phyloP scores from a whole-genome alignment of 208 protist genomes.

The Trypanosomatidae sp. region DNA sequence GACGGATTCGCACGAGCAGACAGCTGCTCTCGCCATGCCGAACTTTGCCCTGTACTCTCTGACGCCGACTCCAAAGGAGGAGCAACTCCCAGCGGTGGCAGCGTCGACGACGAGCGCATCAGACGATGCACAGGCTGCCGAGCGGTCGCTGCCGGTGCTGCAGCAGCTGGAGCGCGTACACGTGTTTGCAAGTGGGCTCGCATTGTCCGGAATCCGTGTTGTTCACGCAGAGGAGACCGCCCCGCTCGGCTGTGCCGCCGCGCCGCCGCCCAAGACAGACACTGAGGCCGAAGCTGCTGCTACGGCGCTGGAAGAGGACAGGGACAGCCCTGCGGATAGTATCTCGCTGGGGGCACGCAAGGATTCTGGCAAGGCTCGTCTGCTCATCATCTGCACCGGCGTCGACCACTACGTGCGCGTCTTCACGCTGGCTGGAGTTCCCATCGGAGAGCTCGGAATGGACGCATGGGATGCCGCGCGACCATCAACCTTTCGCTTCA shows the following conservation, averaged over 20 bases:
- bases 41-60: constrained; percentile 38
- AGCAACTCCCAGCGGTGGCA: constrained; percentile 8
- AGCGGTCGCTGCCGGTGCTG: constrained; percentile 33
- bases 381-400: constrained; percentile 67
- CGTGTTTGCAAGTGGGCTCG: constrained; percentile 44
- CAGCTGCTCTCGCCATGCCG: constrained; percentile 27
- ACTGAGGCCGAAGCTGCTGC: background rate
- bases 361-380: background rate
- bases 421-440: constrained; percentile 62
- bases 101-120: background rate
- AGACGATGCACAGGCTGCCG: constrained; percentile 2
- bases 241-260: background rate
- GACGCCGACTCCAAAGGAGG: background rate
- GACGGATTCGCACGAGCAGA: constrained; percentile 26
- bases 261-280: background rate
- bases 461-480: constrained; percentile 45
- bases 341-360: background rate
- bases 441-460: constrained; percentile 81
- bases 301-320: background rate
- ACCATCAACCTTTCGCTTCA: constrained; percentile 47
- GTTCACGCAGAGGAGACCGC: constrained; percentile 19
- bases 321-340: too few species aligned
- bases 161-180: constrained; percentile 36
- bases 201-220: constrained; percentile 18
- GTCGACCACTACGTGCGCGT: constrained; percentile 61